Base-by-base conservation (phyloP, 441 rosid species). In the Omphalea diandra region DNA sequence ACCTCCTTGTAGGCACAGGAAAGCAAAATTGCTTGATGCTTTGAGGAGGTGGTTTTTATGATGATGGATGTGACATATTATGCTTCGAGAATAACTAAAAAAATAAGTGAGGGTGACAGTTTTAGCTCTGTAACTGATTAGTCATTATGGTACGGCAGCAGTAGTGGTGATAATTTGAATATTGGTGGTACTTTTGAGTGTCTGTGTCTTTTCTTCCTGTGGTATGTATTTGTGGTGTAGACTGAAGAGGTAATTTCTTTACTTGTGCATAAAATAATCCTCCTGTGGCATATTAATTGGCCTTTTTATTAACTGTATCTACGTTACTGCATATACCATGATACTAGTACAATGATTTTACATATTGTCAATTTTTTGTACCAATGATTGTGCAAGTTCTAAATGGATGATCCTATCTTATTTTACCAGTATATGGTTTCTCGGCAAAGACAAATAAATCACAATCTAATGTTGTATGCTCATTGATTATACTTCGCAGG, bases 401-500 rank as follows among this genome's bases (percentile, higher is more conserved):
- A 69, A 40, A 24, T 65, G 47, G 6, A 26, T 17, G 1, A 32
- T 56, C 22, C 7, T 26, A 11, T 65, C 63, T 40, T 31, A 31
- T 44, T 67, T 40, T 27, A 29, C 35, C 24, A 15, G 12, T 20
- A 35, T 33, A 40, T 1, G 11, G 35, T 38, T 54, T 32, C n/a
- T 63, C 12, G 43, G 4, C 8, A 1, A 50, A 60, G 14, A 47
- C 35, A 17, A 27, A 20, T 46, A 32, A 35, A 52, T 59, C 9
- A 12, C 38, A n/a, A 32, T 36, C n/a, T 35, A 4, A 31, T 49
- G 67, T 20, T 59, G 12, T 52, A 32, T 65, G 24, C 27, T 11
- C 41, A 49, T 67, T 49, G 70, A 33, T 26, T 75, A 7, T 43
- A 57, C 35, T 63, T 74, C 70, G 54, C 87, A 92, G 98, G 46